Evolutionary conservation across 805 yeast species (phyloP), one percentile per base, ranked within the genome.

Genomic region (Candida oleophila): DNA sequence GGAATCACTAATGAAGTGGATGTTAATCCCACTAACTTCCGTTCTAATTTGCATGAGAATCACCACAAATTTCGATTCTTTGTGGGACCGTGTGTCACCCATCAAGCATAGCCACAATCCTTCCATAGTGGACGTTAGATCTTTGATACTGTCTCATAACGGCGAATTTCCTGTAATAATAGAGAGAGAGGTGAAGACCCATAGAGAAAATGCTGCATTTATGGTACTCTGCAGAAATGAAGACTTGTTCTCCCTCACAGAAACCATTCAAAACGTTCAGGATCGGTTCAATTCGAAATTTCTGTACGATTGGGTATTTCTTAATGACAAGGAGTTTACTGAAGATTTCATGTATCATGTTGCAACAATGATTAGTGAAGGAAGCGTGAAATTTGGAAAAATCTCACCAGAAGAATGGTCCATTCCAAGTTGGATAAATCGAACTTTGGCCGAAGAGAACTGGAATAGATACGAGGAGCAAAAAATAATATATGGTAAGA

Each of bases 261-360:
- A 75, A 38, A 76, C 92, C 3, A 78, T 87, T 43, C 76, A 80
- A 52, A 74, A 76, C 47, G 79, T 83, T 40, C 87, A 87, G 57
- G 82, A 77, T 52, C 65, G 91, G 34, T 87, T 85, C 69, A 87
- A 87, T 64, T 32, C 58, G 37, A 68, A 73, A 44, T 83, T 64
- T 59, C 77, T 81, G 53, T 87, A 87, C 58, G 94, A 87, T 62
- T 87, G 90, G 89, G 83, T 86, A 2, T 87, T 88, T 55, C 63
- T 87, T 41, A 88, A 88, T 61, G 90, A 88, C 57, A 77, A 71
- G 50, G 80, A 77, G 2, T 88, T 88, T 61, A 60, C 74, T 38
- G 74, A 71, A 2, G 79, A 77, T 51, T 88, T 87, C 62, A 75
- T 69, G 47, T 59, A 65, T 22, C 62, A 69, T 21, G 76, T 85